These are phyloP conservation scores for Aspergillus arachidicola DNA, from an alignment of 2,329 filamentous ascomycete species.

Conservation along the genomic window DNA sequence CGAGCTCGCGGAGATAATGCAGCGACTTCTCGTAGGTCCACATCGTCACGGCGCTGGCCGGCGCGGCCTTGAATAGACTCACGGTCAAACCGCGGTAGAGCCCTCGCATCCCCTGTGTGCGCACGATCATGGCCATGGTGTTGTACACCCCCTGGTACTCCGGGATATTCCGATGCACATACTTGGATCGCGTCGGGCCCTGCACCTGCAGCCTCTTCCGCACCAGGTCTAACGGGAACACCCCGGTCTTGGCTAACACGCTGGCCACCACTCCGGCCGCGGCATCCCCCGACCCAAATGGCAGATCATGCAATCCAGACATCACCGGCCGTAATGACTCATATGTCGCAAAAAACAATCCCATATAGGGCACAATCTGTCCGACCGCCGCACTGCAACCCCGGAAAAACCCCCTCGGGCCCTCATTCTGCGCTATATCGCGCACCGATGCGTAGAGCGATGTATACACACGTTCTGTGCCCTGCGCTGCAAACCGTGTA, in stretches of 20 bases:
- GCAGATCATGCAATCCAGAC: conserved; percentile 48
- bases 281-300: conserved; percentile 79
- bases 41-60: conserved; percentile 88
- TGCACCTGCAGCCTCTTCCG: conserved; percentile 94
- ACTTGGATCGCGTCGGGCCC: conserved; percentile 76
- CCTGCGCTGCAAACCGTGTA: conserved; percentile 96
- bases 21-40: conserved; percentile 89
- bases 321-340: conserved; percentile 71
- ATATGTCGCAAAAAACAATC: conserved; percentile 89
- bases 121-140: conserved; percentile 69
- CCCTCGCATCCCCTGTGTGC: conserved; percentile 73
- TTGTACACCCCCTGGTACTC: conserved; percentile 71
- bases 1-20: conserved; percentile 55
- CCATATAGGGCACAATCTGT: conserved; percentile 96
- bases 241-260: conserved; percentile 79
- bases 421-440: conserved; percentile 77
- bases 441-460: conserved; percentile 69
- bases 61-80: conserved; percentile 88
- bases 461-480: conserved; percentile 74
- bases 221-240: conserved; percentile 92
- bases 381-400: conserved; percentile 78
- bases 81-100: conserved; percentile 87
- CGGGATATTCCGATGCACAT: conserved; percentile 86
- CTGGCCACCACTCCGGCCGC: conserved; percentile 79
- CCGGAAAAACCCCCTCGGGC: conserved; percentile 79